Conservation (phyloP, 2,329 filamentous ascomycete genomes). For the Epichloe hybrida region DNA sequence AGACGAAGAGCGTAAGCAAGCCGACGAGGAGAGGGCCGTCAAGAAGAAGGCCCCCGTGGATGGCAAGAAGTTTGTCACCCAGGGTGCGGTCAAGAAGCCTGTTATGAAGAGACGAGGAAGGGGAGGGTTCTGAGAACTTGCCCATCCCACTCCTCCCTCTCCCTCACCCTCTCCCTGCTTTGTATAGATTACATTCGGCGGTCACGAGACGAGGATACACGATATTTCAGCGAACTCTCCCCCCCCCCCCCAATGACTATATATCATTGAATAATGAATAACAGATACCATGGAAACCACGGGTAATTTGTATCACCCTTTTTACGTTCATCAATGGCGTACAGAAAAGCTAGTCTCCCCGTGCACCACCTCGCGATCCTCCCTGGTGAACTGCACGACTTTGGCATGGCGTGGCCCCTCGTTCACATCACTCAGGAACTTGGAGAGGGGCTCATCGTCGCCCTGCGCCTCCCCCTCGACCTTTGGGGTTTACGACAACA, state of each 20-base stretch:
- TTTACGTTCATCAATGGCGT: conserved; percentile 19
- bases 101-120: conserved; percentile 42
- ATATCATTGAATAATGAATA: no score
- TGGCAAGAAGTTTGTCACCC: conserved; percentile 45
- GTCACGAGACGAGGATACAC: no score
- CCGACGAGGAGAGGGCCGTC: conserved; percentile 32
- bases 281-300: no score
- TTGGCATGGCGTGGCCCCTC: conserved; percentile 58
- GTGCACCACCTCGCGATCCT: conserved; percentile 49
- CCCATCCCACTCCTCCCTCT: no score
- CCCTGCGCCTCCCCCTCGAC: conserved; percentile 87
- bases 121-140: conserved; percentile 27
- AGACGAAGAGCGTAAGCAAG: conserved; percentile 43
- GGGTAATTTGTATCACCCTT: no score
- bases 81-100: conserved; percentile 49
- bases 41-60: conserved; percentile 23
- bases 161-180: no score
- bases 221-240: no score
- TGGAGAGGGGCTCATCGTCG: conserved; percentile 45
- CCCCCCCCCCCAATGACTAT: no score
- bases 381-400: conserved; percentile 61
- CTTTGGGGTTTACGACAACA: conserved; percentile 28
- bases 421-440: conserved; percentile 62
- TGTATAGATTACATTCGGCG: no score
- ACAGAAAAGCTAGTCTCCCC: conserved; percentile 56